Percentiles rank a stretch among this genome's conserved stretches.
These are phyloP conservation scores for Blastomyces silverae DNA, from an alignment of 2,329 filamentous ascomycete genomes.

Conservation along the genomic window DNA sequence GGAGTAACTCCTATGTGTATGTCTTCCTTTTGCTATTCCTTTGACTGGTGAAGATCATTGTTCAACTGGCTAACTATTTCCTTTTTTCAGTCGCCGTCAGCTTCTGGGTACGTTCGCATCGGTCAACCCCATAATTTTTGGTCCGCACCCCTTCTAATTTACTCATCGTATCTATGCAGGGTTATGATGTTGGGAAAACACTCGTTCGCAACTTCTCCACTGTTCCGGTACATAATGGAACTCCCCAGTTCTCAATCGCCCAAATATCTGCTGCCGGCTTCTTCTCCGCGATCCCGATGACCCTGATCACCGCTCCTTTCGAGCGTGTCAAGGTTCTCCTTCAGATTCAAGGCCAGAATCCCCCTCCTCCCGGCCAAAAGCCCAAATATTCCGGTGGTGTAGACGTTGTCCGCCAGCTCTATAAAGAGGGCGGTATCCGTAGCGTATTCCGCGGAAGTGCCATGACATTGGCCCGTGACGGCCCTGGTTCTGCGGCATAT, in stretches of 20 bases:
- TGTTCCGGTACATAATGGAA: slow-evolving; percentile 55
- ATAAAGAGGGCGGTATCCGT: slow-evolving; percentile 80
- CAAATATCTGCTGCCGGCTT: slow-evolving; percentile 91
- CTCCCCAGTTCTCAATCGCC: slow-evolving; percentile 64
- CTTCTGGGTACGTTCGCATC: slow-evolving; percentile 51
- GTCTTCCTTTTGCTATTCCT: slow-evolving; percentile 37
- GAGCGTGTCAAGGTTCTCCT: slow-evolving; percentile 98
- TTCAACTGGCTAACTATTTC: slow-evolving; percentile 13
- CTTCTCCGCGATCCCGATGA: slow-evolving; percentile 97
- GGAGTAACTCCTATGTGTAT: slow-evolving; percentile 98
- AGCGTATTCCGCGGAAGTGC: slow-evolving; percentile 86
- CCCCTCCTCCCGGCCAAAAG: slow-evolving; percentile 78
- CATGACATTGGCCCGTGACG: slow-evolving; percentile 89
- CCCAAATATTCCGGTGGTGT: slow-evolving; percentile 80
- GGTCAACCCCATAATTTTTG: not conserved
- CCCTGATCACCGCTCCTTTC: slow-evolving; percentile 94
- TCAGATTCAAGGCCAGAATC: slow-evolving; percentile 90
- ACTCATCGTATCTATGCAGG: slow-evolving; percentile 55
- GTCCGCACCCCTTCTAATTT: slow-evolving; percentile 4
- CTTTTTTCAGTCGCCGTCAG: slow-evolving; percentile 52
- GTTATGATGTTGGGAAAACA: slow-evolving; percentile 91
- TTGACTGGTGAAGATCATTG: not conserved
- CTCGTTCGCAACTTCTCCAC: slow-evolving; percentile 65
- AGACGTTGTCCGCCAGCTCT: slow-evolving; percentile 90
- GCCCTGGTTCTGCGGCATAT: slow-evolving; percentile 87